A percentile compares a stretch with the other conserved stretches of the same genome.
Conservation (phyloP, 2,329 filamentous ascomycete genomes). For the Penicillium italicum region DNA sequence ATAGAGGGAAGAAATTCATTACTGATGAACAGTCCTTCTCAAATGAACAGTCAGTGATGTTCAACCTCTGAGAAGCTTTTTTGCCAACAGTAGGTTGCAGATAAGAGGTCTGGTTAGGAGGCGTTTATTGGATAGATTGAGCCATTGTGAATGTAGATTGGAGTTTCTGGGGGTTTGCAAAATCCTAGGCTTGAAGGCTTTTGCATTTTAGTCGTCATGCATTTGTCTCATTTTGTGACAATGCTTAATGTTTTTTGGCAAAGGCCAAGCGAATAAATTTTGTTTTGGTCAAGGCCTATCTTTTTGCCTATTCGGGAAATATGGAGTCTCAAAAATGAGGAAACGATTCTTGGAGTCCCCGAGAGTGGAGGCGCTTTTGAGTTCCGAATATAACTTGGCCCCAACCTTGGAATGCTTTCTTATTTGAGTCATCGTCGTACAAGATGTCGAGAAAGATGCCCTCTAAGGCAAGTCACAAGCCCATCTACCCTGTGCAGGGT, state of each 20-base stretch:
- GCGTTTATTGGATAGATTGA: neutral
- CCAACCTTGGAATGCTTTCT: neutral
- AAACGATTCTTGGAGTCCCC: neutral
- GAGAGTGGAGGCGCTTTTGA: neutral
- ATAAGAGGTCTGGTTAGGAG: neutral
- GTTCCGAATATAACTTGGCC: neutral
- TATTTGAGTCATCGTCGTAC: neutral
- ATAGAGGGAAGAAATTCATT: neutral
- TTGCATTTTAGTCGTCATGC: too few species aligned
- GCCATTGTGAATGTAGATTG: conserved; percentile 1
- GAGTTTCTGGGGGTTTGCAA: neutral
- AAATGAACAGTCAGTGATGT: neutral
- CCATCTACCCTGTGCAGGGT: neutral
- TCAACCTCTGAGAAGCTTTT: rapidly evolving
- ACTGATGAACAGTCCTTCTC: neutral
- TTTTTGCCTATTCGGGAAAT: neutral
- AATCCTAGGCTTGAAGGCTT: neutral
- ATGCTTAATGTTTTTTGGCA: neutral
- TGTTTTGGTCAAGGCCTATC: neutral
- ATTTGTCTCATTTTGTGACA: neutral
- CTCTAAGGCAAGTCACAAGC: neutral
- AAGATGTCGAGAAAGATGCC: neutral
- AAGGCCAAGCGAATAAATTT: neutral
- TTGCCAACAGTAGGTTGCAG: neutral
- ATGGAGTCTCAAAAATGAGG: neutral